Base-by-base conservation (phyloP, 2,329 filamentous ascomycete species). In the Phialophora expanda region DNA sequence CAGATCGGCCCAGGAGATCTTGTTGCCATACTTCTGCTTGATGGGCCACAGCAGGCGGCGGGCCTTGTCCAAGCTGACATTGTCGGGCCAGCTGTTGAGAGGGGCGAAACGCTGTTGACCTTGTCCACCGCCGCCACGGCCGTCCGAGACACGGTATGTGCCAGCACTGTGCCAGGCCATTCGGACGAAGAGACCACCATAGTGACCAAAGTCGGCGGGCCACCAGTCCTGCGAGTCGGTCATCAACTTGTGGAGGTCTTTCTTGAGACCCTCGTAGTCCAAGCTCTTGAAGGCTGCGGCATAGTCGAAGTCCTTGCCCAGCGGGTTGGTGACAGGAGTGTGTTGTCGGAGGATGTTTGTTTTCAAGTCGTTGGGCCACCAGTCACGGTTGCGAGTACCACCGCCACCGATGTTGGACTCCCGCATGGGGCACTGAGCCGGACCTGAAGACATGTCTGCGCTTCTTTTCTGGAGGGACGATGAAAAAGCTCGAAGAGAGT, bases 21-120 rank as follows among this genome's bases (percentile, higher is more conserved):
- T 91, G 83, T 87, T 87, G 76, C 90, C 90, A 71, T 93, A 93
- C 84, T 93, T 93, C 73, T 91, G 89, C 86, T 93, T 93, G 81
- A 93, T 87, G 64, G 90, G 90, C 88, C 89, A 92, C 50, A 93
- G 81, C 63, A 93, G 85, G 69, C 90, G 89, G 64, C 90, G 90
- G 34, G 90, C 90, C 85, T 93, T 93, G 85, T 93, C 90, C 61
- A 93, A 85, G 73, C 83, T 88, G 74, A 87, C 88, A 71, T 93
- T 93, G 80, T 93, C 90, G 50, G 90, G 90, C 90, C 90, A 93
- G 82, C 87, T 87, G 85, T 92, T 92, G 75, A 93, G 86, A 5
- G 90, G 90, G 61, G 90, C 90, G 73, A 93, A 93, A 48, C 90
- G 87, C 80, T 93, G 90, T 79, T 92, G 90, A 64, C 89, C 90